Evolutionary conservation across 129 eudicot species (phyloP).

Genomic region (Heracleum sosnowskyi): DNA sequence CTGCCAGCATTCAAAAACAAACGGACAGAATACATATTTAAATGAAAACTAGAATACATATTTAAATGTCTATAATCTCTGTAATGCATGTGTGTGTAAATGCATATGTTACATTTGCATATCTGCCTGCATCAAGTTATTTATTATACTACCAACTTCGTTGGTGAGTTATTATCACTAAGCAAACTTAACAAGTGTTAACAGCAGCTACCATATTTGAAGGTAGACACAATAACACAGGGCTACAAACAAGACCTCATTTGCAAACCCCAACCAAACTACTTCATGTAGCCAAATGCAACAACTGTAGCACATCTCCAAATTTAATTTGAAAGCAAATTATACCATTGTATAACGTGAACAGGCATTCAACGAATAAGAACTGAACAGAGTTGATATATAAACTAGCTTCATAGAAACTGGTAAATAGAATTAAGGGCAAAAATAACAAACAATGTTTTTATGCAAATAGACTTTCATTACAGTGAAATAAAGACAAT

Average conservation of each 20-base stretch:
- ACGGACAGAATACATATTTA: no score
- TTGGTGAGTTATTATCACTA: no score
- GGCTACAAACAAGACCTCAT: neutral
- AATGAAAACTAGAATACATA: no score
- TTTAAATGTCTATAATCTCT: no score
- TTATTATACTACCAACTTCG: neutral
- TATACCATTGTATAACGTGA: neutral
- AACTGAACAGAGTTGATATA: neutral
- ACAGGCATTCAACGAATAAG: neutral
- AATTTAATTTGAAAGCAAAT: neutral
- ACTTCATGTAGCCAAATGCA: no score
- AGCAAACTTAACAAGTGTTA: neutral
- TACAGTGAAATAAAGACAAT: no score
- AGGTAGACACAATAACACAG: no score
- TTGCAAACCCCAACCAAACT: neutral
- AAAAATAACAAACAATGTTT: neutral
- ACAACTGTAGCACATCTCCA: neutral
- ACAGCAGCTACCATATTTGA: neutral
- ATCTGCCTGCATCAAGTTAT: neutral
- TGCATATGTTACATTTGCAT: no score
- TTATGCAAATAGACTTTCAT: neutral
- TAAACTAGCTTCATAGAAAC: neutral
- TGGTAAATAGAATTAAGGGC: neutral
- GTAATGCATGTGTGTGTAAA: neutral
- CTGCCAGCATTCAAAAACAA: no score